Base-by-base conservation (phyloP, 2,329 filamentous ascomycete genomes). In the Trichoderma semiorbis region DNA sequence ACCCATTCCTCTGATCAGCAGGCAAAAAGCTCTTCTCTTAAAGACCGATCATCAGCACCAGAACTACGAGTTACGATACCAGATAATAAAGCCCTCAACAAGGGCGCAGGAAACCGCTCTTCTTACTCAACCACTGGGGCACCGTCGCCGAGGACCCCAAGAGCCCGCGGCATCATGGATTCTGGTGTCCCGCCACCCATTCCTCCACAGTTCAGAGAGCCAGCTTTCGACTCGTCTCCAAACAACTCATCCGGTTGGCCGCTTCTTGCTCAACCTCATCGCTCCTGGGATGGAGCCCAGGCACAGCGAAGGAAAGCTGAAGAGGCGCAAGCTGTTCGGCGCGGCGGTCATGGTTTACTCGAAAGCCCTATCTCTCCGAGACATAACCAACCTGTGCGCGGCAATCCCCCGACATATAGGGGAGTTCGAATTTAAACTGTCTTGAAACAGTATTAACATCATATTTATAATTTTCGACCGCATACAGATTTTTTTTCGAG, bases 371-470 rank as follows among this genome's bases (percentile, higher is more conserved):
- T 79, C 43, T 77, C 78, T 21, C 71, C 77, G 61, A 76, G 73
- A 18, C 28, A 68, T 26, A 16, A n/a, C 10, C 85, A 87, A 1
- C 81, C 89, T 12, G 79, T 89, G 10, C 87, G 89, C 78, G 89
- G 86, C 78, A 88, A 89, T 76, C 87, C 87, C 5, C 87, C 87
- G 6, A 86, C 87, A 7, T 89, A 89, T 75, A 83, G 83, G 32
- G 83, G 85, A 43, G 84, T 81, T 3, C 87, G 86, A 0, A 87
- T 89, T n/a, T 88, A 14, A 62, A 58, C 28, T 24, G 43, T 16
- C 28, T 34, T 30, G 26, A 26, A 2, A 7, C 47, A 53, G 21
- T 7, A 30, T 32, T 24, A 16, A n/a, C 6, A 30, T 21, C 16
- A 28, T 36, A 36, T 39, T 39, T 30, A 53, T 53, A 53, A 53